Base-by-base conservation (phyloP, 2,329 filamentous ascomycete species). In the Talaromyces sp. region DNA sequence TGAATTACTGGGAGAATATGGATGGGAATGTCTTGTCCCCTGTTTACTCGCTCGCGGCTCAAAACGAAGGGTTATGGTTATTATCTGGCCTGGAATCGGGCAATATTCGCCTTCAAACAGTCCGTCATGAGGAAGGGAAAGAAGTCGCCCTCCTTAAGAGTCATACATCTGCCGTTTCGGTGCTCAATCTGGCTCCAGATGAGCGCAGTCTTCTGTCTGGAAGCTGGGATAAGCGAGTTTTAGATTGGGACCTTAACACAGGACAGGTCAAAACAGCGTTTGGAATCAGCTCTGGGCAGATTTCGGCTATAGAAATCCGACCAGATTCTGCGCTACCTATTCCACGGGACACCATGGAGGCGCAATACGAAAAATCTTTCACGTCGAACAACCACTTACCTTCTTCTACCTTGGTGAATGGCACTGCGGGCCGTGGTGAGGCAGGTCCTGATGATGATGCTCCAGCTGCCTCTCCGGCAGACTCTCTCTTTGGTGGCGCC, bases 1-100 rank as follows among this genome's bases (percentile, higher is more conserved):
- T 97, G 82, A 96, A 89, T 53, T 99, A 99, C 73, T 99, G 94
- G 94, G 94, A 97, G 73, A 99, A 97, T 67, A 92, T 97, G 71
- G 93, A 99, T 69, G 84, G 85, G 2, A 75, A 76, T 46, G 70
- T 74, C 5, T 75, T 93, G n/a, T 96, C 91, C 9, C 91, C 94
- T 0, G 93, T 99, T 0, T 99, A 99, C 73, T 96, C 92, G 6
- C 79, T 99, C 25, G 94, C 94, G 1, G 88, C 95, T 5, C 91
- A 99, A 62, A 91, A 90, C 45, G 85, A 94, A 66, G 91, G 89
- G 0, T 77, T 97, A 2, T 99, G 94, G 94, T 77, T 97, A 9
- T 80, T 99, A 0, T 94, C 91, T 0, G 94, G 94, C 0, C 78
- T 95, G 3, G 92, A 97, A 66, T 94, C 89, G 1, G 94, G 94